Conservation (phyloP, 345 rosid species). For the Populus tremula region DNA sequence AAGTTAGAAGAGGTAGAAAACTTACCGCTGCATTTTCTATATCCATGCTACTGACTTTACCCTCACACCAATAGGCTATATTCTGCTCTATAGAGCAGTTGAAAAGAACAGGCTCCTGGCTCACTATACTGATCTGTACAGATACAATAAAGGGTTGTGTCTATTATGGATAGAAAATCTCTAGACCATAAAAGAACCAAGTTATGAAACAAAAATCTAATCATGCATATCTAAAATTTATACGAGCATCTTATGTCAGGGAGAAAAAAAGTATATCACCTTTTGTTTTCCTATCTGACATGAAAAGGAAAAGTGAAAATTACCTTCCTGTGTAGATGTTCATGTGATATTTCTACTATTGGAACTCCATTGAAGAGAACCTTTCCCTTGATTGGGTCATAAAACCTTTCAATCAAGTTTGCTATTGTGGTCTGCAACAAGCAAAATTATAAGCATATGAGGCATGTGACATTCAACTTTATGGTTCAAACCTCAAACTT, state of each 20-base stretch:
- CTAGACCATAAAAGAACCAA: background rate
- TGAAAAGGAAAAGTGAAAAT: background rate
- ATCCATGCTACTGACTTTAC: conserved; percentile 50
- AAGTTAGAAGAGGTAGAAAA: background rate
- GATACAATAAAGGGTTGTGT: background rate
- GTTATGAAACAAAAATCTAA: background rate
- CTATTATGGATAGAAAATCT: background rate
- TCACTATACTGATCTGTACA: conserved; percentile 72
- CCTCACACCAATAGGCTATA: conserved; percentile 68
- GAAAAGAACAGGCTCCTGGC: conserved; percentile 93
- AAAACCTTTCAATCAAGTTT: conserved; percentile 84
- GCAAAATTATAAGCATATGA: background rate
- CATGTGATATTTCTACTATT: conserved; percentile 71
- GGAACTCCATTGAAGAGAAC: conserved; percentile 78
- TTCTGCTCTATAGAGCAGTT: conserved; percentile 54
- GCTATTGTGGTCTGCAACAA: conserved; percentile 85
- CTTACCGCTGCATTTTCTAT: conserved; percentile 74
- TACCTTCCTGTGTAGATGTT: conserved; percentile 78
- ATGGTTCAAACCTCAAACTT: background rate
- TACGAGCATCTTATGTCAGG: background rate
- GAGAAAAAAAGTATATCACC: background rate
- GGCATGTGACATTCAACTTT: background rate
- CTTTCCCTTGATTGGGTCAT: conserved; percentile 82
- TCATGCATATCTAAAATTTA: background rate
- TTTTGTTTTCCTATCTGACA: background rate